Conservation (phyloP, 371 early-diverging fungal genomes). For the Mucor racemosus region DNA sequence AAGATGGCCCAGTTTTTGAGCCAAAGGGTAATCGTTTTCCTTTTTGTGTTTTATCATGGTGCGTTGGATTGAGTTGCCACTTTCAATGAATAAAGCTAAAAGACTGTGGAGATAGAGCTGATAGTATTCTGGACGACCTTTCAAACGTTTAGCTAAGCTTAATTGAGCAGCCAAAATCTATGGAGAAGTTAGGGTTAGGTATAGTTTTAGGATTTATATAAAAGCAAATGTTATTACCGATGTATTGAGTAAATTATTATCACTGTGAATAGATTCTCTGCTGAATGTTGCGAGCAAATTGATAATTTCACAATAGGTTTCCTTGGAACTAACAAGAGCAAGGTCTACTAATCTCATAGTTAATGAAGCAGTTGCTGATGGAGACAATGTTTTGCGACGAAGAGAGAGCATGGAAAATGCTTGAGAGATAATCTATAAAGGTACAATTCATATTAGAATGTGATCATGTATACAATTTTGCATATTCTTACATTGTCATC, state of each 20-base stretch:
- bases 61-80: constrained; percentile 69
- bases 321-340: constrained; percentile 50
- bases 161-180: constrained; percentile 33
- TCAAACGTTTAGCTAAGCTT: constrained; percentile 58
- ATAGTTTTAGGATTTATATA: background rate
- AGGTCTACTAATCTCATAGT: constrained; percentile 55
- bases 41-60: constrained; percentile 55
- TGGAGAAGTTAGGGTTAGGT: background rate
- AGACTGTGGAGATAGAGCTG: constrained; percentile 59
- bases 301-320: constrained; percentile 46
- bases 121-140: constrained; percentile 59
- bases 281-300: constrained; percentile 56
- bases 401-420: constrained; percentile 60
- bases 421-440: constrained; percentile 49
- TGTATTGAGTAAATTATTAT: constrained; percentile 51
- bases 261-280: constrained; percentile 52
- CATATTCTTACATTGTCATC: constrained; percentile 54
- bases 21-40: constrained; percentile 55
- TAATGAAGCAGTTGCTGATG: constrained; percentile 45
- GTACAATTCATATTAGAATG: background rate
- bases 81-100: constrained; percentile 71
- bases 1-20: constrained; percentile 67
- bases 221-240: constrained; percentile 25
- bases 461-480: background rate
- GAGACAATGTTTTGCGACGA: constrained; percentile 52